These are phyloP conservation scores for Rhododendron ovatum DNA, from an alignment of 148 eudicot species.

Conservation along the genomic window DNA sequence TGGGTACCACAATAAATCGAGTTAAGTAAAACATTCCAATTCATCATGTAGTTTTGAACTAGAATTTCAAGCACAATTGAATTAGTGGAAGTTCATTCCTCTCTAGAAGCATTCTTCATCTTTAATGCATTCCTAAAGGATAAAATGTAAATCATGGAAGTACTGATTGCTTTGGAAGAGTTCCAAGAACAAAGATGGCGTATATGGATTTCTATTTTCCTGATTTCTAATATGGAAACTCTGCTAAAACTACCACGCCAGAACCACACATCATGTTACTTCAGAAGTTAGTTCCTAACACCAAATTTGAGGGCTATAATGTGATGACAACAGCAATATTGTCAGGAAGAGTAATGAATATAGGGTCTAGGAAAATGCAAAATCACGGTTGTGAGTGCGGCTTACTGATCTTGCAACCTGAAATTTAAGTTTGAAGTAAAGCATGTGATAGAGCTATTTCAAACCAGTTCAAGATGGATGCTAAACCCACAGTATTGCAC, in stretches of 20 bases:
- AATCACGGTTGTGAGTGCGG: background rate
- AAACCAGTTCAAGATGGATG: background rate
- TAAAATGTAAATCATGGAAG: background rate
- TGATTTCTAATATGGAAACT: too few species aligned
- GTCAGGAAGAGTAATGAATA: too few species aligned
- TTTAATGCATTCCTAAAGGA: background rate
- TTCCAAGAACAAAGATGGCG: too few species aligned
- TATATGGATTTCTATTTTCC: too few species aligned
- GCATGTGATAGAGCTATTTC: background rate
- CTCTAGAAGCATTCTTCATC: background rate
- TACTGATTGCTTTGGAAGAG: too few species aligned
- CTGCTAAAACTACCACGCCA: too few species aligned
- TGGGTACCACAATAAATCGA: background rate
- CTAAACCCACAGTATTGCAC: background rate
- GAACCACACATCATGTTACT: too few species aligned
- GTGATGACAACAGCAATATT: too few species aligned
- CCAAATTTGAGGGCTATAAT: too few species aligned
- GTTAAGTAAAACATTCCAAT: background rate
- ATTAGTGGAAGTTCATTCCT: background rate
- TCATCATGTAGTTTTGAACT: background rate
- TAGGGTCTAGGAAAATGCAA: too few species aligned
- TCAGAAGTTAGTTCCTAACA: too few species aligned
- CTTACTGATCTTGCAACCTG: background rate
- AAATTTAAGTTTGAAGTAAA: background rate
- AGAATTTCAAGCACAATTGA: background rate